Percentiles rank a stretch among this genome's conserved stretches.
These are phyloP conservation scores for Iberis amara DNA, from an alignment of 441 rosid species.

Conservation along the genomic window DNA sequence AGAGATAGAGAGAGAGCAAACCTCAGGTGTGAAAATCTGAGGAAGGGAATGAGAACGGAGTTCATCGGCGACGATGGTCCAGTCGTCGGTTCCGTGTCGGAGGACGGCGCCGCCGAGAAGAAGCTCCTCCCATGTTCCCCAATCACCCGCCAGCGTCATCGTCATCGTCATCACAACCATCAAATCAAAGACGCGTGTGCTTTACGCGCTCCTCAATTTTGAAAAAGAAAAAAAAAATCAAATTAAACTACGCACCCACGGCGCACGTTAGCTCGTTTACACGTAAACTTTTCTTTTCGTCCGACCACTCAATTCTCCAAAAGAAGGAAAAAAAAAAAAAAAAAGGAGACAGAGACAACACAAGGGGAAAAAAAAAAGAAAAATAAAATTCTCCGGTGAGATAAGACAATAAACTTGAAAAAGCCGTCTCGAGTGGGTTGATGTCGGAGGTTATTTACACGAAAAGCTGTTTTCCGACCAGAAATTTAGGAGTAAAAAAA, in stretches of 20 bases:
- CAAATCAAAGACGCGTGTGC: constrained; percentile 31
- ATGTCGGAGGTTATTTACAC: constrained; percentile 24
- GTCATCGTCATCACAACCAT: constrained; percentile 26
- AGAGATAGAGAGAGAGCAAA: constrained; percentile 17
- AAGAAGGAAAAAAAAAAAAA: constrained; percentile 13
- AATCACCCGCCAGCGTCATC: constrained; percentile 35
- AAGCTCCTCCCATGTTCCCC: constrained; percentile 97
- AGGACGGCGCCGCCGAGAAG: constrained; percentile 83
- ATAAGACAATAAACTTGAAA: constrained; percentile 15
- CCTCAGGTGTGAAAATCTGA: constrained; percentile 65
- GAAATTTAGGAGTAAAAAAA: background rate
- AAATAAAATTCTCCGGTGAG: no score
- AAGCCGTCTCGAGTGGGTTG: no score
- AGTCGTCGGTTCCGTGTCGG: constrained; percentile 72
- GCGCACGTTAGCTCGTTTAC: constrained; percentile 26
- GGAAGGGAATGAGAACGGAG: constrained; percentile 62
- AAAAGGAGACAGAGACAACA: no score
- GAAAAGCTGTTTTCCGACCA: constrained; percentile 34
- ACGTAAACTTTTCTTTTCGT: constrained; percentile 9
- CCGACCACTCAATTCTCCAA: constrained; percentile 15
- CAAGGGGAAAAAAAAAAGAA: no score
- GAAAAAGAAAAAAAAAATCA: background rate
- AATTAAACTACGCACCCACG: constrained; percentile 28
- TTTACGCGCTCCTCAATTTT: constrained; percentile 28
- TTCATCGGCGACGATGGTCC: constrained; percentile 72